phyloP scores from a whole-genome alignment of 177 flowering plant genomes.

The Vitis hybrid region DNA sequence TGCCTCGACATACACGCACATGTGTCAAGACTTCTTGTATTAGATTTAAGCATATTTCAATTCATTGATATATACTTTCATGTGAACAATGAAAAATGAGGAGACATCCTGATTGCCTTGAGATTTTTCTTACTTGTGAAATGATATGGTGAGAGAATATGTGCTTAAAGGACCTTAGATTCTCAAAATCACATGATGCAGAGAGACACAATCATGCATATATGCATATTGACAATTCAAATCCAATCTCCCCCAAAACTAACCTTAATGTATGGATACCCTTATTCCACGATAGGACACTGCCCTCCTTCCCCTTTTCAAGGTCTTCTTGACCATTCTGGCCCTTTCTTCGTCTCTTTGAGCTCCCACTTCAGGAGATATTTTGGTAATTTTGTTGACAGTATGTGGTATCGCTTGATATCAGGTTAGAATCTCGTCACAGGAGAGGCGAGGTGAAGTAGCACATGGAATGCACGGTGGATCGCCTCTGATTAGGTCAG shows the following conservation, averaged over 20 bases:
- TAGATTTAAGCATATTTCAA: no score
- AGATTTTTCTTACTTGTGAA: constrained; percentile 13
- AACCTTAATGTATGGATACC: constrained; percentile 29
- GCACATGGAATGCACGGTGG: constrained; percentile 35
- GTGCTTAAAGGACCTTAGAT: constrained; percentile 12
- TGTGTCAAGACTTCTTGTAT: no score
- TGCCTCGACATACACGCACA: no score
- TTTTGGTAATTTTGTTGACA: neutral
- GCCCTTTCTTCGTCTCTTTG: neutral
- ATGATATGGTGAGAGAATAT: constrained; percentile 31
- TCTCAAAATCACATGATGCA: constrained; percentile 22
- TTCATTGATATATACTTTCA: no score
- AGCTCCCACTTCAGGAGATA: neutral
- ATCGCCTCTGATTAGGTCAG: constrained; percentile 25
- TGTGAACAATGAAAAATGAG: neutral
- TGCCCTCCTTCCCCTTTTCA: constrained; percentile 30
- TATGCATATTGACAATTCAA: constrained; percentile 1
- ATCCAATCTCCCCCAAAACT: neutral
- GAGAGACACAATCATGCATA: constrained; percentile 14
- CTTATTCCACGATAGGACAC: constrained; percentile 35
- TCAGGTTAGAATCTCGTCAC: neutral
- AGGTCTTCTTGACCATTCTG: constrained; percentile 4
- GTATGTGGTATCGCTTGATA: no score
- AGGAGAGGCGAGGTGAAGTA: neutral
- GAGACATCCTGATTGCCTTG: constrained; percentile 22